Evolutionary conservation across 2,329 filamentous ascomycete genomes (phyloP).

Genomic region (Podosphaera aphanis): DNA sequence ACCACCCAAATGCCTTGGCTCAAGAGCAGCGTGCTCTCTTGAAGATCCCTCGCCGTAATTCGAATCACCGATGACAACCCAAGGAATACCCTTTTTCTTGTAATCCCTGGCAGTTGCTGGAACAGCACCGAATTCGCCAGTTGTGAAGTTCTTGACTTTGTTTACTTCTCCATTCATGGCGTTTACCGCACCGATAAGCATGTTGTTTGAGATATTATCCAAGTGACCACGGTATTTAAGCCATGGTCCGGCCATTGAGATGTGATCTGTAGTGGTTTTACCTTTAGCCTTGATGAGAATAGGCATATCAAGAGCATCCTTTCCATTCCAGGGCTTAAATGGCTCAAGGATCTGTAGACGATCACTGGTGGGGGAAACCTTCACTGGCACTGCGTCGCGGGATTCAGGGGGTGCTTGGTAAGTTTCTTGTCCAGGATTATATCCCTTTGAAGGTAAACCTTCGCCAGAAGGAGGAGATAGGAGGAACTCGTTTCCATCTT

Average conservation of each 20-base stretch:
- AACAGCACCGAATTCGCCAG: conserved; percentile 63
- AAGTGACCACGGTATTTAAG: conserved; percentile 96
- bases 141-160: conserved; percentile 84
- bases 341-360: conserved; percentile 80
- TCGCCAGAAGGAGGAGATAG: conserved; percentile 58
- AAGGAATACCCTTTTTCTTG: conserved; percentile 88
- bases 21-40: conserved; percentile 70
- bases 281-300: conserved; percentile 92
- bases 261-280: conserved; percentile 94
- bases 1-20: conserved; percentile 75
- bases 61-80: conserved; percentile 98
- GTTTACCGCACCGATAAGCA: conserved; percentile 95
- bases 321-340: conserved; percentile 76
- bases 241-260: conserved; percentile 93
- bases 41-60: conserved; percentile 96
- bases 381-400: conserved; percentile 47
- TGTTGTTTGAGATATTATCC: conserved; percentile 99
- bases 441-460: conserved; percentile 59
- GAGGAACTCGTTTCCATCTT: conserved; percentile 89
- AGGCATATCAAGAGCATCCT: conserved; percentile 62
- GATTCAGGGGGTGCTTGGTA: conserved; percentile 86
- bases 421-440: conserved; percentile 76
- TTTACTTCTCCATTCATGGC: conserved; percentile 90
- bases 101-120: conserved; percentile 91
- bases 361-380: conserved; percentile 72